Percentiles rank a stretch among this genome's conserved stretches.
phyloP scores from a whole-genome alignment of 2,329 filamentous ascomycete species.

The Paraconiothyrium brasiliense region DNA sequence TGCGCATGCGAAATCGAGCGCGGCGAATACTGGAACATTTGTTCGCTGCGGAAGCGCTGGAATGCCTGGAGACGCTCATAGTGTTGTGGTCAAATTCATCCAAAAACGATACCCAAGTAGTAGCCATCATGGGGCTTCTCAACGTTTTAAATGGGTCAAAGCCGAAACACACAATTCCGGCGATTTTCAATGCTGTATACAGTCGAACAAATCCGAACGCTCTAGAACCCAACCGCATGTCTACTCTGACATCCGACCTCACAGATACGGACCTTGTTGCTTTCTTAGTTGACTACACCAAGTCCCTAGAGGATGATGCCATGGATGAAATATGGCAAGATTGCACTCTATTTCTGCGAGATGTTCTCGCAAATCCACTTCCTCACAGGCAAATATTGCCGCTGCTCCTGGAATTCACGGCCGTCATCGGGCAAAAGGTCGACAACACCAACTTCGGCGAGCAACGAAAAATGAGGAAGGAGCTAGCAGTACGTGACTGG shows the following conservation, averaged over 20 bases:
- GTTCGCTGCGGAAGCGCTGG: constrained; percentile 89
- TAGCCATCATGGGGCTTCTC: constrained; percentile 82
- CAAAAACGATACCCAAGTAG: constrained; percentile 61
- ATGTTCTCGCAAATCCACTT: constrained; percentile 91
- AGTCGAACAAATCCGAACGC: constrained; percentile 87
- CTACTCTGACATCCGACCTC: constrained; percentile 85
- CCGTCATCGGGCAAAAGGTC: constrained; percentile 91
- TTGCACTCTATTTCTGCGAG: constrained; percentile 88
- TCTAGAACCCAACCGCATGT: constrained; percentile 81
- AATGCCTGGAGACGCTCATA: constrained; percentile 91
- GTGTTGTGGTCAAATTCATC: constrained; percentile 76
- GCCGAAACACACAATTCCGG: constrained; percentile 90
- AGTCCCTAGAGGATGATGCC: constrained; percentile 91
- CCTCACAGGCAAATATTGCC: constrained; percentile 92
- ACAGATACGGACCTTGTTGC: constrained; percentile 84
- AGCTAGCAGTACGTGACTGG: constrained; percentile 76
- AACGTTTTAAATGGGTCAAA: constrained; percentile 91
- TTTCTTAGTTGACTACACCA: constrained; percentile 90
- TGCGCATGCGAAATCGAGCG: constrained; percentile 89
- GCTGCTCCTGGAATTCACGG: constrained; percentile 85
- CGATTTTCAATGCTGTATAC: constrained; percentile 95
- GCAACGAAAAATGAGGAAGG: constrained; percentile 88
- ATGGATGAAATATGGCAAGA: constrained; percentile 99
- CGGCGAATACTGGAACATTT: constrained; percentile 89
- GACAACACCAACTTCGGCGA: constrained; percentile 98